These are phyloP conservation scores for Strobilomyces echinocephalus DNA, from an alignment of 768 basidiomycete species.

Conservation along the genomic window DNA sequence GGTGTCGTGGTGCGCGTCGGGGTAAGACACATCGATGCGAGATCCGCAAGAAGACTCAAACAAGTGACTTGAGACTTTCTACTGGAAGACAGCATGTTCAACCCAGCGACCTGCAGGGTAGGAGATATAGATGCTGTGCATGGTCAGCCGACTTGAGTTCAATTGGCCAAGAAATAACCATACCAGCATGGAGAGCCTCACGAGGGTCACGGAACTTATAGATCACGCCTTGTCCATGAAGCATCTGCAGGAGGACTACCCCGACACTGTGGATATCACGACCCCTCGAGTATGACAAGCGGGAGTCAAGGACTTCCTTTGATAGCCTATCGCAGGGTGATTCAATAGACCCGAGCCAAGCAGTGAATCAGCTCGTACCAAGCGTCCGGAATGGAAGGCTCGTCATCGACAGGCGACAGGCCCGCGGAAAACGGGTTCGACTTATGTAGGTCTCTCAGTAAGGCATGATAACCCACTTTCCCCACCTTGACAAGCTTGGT, in stretches of 20 bases:
- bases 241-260: constrained; percentile 78
- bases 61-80: constrained; percentile 59
- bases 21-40: constrained; percentile 41
- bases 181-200: constrained; percentile 54
- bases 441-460: constrained; percentile 72
- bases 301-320: constrained; percentile 74
- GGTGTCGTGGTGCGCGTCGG: constrained; percentile 15
- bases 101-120: constrained; percentile 45
- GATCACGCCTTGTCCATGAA: constrained; percentile 70
- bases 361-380: constrained; percentile 14
- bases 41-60: constrained; percentile 51
- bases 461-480: constrained; percentile 65
- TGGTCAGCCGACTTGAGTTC: not conserved
- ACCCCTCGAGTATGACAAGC: constrained; percentile 67
- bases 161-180: not conserved
- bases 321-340: constrained; percentile 49
- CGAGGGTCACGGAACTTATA: constrained; percentile 50
- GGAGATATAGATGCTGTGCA: constrained; percentile 51
- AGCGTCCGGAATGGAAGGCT: constrained; percentile 25
- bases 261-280: constrained; percentile 83
- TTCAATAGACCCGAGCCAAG: not conserved
- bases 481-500: constrained; percentile 71
- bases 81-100: constrained; percentile 54
- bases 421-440: constrained; percentile 69
- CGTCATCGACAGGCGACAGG: constrained; percentile 13